Conservation (phyloP, 352 stramenopile genomes). For the Globisporangium ultimum region DNA sequence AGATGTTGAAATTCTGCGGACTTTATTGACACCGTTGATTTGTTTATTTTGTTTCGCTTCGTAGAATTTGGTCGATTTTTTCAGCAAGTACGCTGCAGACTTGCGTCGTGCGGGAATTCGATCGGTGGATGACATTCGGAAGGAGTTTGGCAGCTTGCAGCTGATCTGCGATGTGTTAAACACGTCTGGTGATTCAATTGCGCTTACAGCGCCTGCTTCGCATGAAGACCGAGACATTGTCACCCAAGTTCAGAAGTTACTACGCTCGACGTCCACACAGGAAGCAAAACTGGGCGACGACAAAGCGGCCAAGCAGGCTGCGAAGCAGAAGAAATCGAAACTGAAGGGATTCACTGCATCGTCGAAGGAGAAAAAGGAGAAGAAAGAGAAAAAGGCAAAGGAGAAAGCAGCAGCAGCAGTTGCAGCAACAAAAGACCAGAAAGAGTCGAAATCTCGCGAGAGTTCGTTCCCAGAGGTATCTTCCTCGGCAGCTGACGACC, state of each 20-base stretch:
- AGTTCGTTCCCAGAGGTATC: slow-evolving; percentile 31
- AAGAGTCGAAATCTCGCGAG: slow-evolving; percentile 32
- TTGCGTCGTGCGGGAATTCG: slow-evolving; percentile 71
- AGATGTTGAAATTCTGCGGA: background rate
- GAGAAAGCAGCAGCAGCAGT: slow-evolving; percentile 8
- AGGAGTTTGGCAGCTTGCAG: slow-evolving; percentile 53
- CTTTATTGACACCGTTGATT: background rate
- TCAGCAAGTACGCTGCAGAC: slow-evolving; percentile 62
- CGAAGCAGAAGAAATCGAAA: slow-evolving; percentile 34
- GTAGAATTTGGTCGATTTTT: slow-evolving; percentile 67
- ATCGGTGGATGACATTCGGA: slow-evolving; percentile 59
- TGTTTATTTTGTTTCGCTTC: background rate
- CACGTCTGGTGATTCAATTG: slow-evolving; percentile 21
- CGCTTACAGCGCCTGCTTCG: slow-evolving; percentile 10
- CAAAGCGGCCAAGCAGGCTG: slow-evolving; percentile 18
- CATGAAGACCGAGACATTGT: slow-evolving; percentile 22
- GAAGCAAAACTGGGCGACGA: slow-evolving; percentile 32
- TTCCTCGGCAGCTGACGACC: slow-evolving; percentile 20
- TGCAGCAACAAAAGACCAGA: slow-evolving; percentile 29
- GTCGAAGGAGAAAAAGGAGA: slow-evolving; percentile 22
- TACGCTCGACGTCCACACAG: slow-evolving; percentile 58
- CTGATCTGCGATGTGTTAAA: slow-evolving; percentile 45
- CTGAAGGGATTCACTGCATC: slow-evolving; percentile 22
- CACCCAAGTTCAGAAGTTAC: slow-evolving; percentile 58
- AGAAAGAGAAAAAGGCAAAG: slow-evolving; percentile 24